Evolutionary conservation across 176 grass and related monocot genomes (phyloP), one percentile per base, ranked within the genome.

Genomic region (Avena eriantha): DNA sequence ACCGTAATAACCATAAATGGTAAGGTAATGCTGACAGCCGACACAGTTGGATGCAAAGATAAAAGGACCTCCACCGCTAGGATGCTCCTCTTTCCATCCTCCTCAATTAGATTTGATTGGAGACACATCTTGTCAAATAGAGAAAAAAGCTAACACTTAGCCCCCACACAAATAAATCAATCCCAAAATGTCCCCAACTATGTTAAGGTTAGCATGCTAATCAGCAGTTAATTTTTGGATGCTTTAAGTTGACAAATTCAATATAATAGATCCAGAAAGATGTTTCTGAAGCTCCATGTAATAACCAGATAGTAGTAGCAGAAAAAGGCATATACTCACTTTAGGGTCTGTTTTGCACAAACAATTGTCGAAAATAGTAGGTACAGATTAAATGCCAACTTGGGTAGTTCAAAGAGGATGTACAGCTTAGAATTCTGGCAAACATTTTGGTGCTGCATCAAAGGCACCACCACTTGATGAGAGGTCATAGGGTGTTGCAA

Each of bases 31-130:
- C 81, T 5, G 39, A 41, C 39, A 41, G 5, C 39, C 77, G 82
- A 91, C 76, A 85, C 46, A 66, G 50, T 85, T 63, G 61, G 89
- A 87, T 88, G 85, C 81, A 81, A 61, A 84, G 76, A 73, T 48
- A 81, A 79, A 75, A 63, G 56, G 71, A 48, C 18, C 54, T 21
- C 80, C 33, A 49, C 66, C 85, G 33, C 49, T 36, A 70, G 65
- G 41, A 72, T 73, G 74, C 55, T 8, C 3, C 51, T 58, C 34
- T 81, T 89, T 85, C 21, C 79, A 69, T 82, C 82, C 82, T 69
- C 60, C 49, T 80, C 64, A 39, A 64, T 83, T 63, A 64, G 33
- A 79, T 46, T 79, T 76, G 77, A 68, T 68, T 6, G 57, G 77
- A 85, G 63, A 54, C 53, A 12, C 72, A 83, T 73, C 80, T 83